Evolutionary conservation across 306 rosid genomes (phyloP), one percentile per base, ranked within the genome.

Genomic region (Quercus mongolica): DNA sequence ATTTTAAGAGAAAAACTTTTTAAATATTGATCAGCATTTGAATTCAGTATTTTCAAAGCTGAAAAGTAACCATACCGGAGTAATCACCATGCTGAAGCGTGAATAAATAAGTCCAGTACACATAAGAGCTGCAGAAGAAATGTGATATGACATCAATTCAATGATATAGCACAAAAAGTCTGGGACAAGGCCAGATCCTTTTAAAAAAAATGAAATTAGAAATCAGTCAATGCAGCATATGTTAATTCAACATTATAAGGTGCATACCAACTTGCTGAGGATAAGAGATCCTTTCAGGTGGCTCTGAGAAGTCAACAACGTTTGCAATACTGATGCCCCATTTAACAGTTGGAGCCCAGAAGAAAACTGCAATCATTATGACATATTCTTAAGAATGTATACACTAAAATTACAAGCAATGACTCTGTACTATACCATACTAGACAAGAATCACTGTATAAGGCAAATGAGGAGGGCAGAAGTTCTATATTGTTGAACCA

Each of bases 321-420:
- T 79, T 79, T 73, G 83, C 83, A 14, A 79, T 73, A 58, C 74
- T 79, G 62, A 73, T 63, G 19, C 77, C 74, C 83, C 83, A 73
- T 79, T 79, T 79, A 49, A 74, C 56, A 52, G 83, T 73, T 20
- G 83, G 78, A 63, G 83, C 83, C 83, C 83, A 73, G 55, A 79
- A 79, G 61, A 69, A 75, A 57, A 81, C 75, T 74, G 74, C 69
- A 52, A 35, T 28, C 4, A 0, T 11, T 64, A 26, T 28, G 4
- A 26, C n/a, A 64, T 63, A 63, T 6, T 31, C 6, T 18, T 4
- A 17, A 33, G 26, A 67, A 21, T 18, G n/a, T 18, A 4, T 0
- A 10, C 17, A 14, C 41, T 31, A 67, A 67, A 67, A 35, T 6
- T 33, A 19, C 38, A 17, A 33, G 25, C 49, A 46, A 46, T 38